These are phyloP conservation scores for Cardamine resedifolia DNA, from an alignment of 345 rosid genomes.

Conservation along the genomic window DNA sequence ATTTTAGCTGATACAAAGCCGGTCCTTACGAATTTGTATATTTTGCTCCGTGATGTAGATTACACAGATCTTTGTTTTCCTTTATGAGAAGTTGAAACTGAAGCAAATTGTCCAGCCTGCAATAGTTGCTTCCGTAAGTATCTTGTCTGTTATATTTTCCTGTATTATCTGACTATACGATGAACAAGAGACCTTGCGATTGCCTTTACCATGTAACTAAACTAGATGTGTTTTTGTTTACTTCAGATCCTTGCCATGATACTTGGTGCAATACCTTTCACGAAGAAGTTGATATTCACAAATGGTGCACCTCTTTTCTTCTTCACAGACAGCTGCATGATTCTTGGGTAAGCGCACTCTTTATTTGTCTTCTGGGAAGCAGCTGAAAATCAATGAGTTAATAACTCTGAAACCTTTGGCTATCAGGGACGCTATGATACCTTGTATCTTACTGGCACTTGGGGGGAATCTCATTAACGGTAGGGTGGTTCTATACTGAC, in stretches of 20 bases:
- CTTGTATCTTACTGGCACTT: slow-evolving; percentile 86
- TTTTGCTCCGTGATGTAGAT: slow-evolving; percentile 53
- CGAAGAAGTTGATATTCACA: slow-evolving; percentile 81
- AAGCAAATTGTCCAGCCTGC: slow-evolving; percentile 96
- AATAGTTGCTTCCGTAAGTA: slow-evolving; percentile 90
- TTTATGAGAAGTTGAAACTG: slow-evolving; percentile 86
- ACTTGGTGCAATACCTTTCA: slow-evolving; percentile 72
- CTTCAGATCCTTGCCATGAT: slow-evolving; percentile 85
- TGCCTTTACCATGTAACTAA: slow-evolving; percentile 24
- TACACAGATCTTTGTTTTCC: slow-evolving; percentile 46
- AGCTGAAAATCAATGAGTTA: background rate
- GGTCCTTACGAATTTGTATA: slow-evolving; percentile 4
- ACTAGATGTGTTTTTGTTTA: slow-evolving; percentile 6
- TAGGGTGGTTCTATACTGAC: slow-evolving; percentile 31
- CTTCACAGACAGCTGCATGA: slow-evolving; percentile 95
- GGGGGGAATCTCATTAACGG: slow-evolving; percentile 99
- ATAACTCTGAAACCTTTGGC: slow-evolving; percentile 15
- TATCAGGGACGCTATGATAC: slow-evolving; percentile 96
- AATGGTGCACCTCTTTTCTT: slow-evolving; percentile 87
- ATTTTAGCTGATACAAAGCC: slow-evolving; percentile 4
- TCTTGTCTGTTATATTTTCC: slow-evolving; percentile 11
- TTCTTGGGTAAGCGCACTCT: slow-evolving; percentile 74
- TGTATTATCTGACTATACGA: background rate
- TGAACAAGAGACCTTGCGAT: slow-evolving; percentile 2
- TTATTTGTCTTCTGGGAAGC: slow-evolving; percentile 1